Percentiles rank a stretch among this genome's conserved stretches.
These are phyloP conservation scores for Dactylonectria estremocensis DNA, from an alignment of 2,329 filamentous ascomycete genomes.

Conservation along the genomic window DNA sequence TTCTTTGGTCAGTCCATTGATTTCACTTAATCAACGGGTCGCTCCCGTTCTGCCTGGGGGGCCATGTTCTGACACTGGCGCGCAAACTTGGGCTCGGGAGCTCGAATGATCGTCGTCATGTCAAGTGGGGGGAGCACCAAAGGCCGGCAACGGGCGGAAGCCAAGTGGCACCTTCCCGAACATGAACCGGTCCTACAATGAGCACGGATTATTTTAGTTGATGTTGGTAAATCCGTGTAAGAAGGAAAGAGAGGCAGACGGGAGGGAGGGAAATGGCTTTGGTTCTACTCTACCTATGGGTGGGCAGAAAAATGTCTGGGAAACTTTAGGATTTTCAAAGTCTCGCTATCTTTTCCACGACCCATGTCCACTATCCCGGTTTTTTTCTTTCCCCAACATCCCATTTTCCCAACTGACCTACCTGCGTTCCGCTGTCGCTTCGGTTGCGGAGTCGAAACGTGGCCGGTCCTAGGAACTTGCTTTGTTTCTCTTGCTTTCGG, in stretches of 20 bases:
- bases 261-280: background rate
- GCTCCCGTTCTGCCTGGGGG: background rate
- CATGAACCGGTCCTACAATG: background rate
- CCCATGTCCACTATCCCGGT: background rate
- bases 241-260: no score
- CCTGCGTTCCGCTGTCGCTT: background rate
- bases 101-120: constrained; percentile 12
- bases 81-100: background rate
- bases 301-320: background rate
- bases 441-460: constrained; percentile 12
- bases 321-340: background rate
- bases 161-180: constrained; percentile 1
- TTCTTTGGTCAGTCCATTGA: constrained; percentile 9
- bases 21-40: background rate
- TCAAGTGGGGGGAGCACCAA: background rate
- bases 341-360: constrained; percentile 2
- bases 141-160: constrained; percentile 13
- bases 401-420: constrained; percentile 15
- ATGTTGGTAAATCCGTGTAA: background rate
- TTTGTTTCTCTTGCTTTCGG: constrained; percentile 22
- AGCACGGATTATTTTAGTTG: background rate
- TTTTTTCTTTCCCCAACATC: constrained; percentile 16
- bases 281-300: background rate
- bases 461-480: constrained; percentile 22
- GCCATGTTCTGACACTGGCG: background rate